Evolutionary conservation across 768 basidiomycete species (phyloP).

Genomic region (Glaciozyma antarctica): DNA sequence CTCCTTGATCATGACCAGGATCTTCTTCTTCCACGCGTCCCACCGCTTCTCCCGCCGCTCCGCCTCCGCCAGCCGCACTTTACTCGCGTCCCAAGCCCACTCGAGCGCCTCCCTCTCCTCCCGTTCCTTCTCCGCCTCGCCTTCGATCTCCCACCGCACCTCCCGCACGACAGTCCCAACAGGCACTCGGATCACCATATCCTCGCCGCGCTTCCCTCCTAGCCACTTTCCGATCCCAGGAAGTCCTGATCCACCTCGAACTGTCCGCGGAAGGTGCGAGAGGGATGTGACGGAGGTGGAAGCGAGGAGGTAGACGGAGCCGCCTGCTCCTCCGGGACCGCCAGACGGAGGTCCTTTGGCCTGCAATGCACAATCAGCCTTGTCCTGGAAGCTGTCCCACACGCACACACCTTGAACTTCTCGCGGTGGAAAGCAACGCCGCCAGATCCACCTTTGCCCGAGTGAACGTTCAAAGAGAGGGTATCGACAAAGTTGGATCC

Average conservation of each 20-base stretch:
- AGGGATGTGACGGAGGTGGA: conserved; percentile 69
- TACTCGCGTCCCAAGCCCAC: conserved; percentile 41
- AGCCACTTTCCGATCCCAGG: conserved; percentile 78
- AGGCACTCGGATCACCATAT: conserved; percentile 70
- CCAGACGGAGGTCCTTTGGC: conserved; percentile 64
- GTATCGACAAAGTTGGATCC: conserved; percentile 27
- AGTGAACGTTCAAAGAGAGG: conserved; percentile 13
- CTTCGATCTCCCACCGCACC: conserved; percentile 50
- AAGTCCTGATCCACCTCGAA: conserved; percentile 57
- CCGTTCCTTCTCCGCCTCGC: conserved; percentile 55
- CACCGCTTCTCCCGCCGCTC: conserved; percentile 55
- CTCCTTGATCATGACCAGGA: conserved; percentile 11
- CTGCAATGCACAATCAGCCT: background rate
- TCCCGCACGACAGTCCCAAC: conserved; percentile 82
- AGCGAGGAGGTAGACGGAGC: conserved; percentile 74
- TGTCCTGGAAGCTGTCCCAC: background rate
- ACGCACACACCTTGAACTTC: conserved; percentile 53
- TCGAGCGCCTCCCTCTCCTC: conserved; percentile 25
- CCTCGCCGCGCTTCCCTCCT: conserved; percentile 65
- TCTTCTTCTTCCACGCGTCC: conserved; percentile 39
- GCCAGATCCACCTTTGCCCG: conserved; percentile 80
- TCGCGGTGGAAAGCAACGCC: conserved; percentile 89
- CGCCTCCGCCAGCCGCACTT: conserved; percentile 46
- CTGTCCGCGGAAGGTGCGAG: conserved; percentile 57
- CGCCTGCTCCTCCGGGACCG: conserved; percentile 82